phyloP scores from a whole-genome alignment of 495 filamentous ascomycete genomes.

The Neurospora sp. region DNA sequence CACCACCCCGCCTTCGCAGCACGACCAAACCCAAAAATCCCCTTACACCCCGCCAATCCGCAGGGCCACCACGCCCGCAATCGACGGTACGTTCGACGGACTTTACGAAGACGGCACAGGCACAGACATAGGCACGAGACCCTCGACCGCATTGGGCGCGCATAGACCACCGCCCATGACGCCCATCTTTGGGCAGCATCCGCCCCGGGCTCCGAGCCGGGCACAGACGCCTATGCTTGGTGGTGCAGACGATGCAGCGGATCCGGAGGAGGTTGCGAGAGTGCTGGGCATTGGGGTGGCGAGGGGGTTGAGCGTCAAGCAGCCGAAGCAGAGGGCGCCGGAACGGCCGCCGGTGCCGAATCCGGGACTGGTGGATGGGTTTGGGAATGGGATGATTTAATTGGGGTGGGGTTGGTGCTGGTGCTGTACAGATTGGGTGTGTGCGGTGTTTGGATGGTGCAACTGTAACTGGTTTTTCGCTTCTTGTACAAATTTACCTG shows the following conservation, averaged over 20 bases:
- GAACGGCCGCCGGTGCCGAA: neutral
- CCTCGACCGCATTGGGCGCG: neutral
- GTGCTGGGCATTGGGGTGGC: constrained; percentile 21
- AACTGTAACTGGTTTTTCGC: neutral
- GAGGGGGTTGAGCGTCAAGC: constrained; percentile 19
- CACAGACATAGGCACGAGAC: neutral
- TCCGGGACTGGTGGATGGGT: constrained; percentile 11
- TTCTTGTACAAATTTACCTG: neutral
- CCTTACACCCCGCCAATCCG: constrained; percentile 4
- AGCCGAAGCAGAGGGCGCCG: constrained; percentile 3
- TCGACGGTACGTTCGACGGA: neutral
- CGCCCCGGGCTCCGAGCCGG: neutral
- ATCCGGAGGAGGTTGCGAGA: neutral
- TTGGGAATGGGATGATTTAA: constrained; percentile 20
- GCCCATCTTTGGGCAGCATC: neutral
- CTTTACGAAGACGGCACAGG: neutral
- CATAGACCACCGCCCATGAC: neutral
- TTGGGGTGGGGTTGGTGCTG: neutral
- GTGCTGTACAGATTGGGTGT: neutral
- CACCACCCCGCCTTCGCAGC: neutral
- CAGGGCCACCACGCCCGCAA: constrained; percentile 4
- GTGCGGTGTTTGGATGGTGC: neutral
- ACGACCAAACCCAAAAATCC: constrained; percentile 14
- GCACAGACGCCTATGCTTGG: constrained; percentile 10
- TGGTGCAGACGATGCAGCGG: neutral